Evolutionary conservation across 257 asterid genomes (phyloP).

Genomic region (Scutellaria minor): DNA sequence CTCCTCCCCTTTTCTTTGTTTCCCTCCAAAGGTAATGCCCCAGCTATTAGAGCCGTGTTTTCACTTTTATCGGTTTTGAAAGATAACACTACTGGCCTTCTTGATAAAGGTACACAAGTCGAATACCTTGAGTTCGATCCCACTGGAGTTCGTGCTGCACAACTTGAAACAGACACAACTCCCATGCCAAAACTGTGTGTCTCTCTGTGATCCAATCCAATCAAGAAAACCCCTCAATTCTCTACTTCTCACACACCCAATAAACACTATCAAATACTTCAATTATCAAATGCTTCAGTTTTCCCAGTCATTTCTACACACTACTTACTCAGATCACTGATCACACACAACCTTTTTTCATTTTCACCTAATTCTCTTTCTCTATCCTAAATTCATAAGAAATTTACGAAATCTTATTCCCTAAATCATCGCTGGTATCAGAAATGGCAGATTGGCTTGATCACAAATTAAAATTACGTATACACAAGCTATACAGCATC

Average conservation of each 20-base stretch:
- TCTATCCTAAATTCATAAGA: no score
- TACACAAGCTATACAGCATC: not conserved
- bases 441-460: not conserved
- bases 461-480: conserved; percentile 1
- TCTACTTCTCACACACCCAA: not conserved
- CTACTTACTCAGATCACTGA: conserved; percentile 9
- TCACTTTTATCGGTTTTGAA: conserved; percentile 62
- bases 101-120: conserved; percentile 47
- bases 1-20: conserved; percentile 48
- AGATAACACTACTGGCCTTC: conserved; percentile 56
- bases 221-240: not conserved
- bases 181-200: conserved; percentile 50
- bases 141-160: conserved; percentile 50
- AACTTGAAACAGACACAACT: conserved; percentile 57
- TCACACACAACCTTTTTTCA: not conserved
- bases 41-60: conserved; percentile 54
- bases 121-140: conserved; percentile 48
- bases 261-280: not conserved
- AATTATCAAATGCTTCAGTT: not conserved
- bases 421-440: not conserved
- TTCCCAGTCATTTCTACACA: conserved; percentile 22
- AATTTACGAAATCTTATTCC: not conserved
- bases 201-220: conserved; percentile 32
- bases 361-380: no score
- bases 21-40: conserved; percentile 57